Evolutionary conservation across 2,329 filamentous ascomycete genomes (phyloP).

Genomic region (Cylindrodendrum hubeiense): DNA sequence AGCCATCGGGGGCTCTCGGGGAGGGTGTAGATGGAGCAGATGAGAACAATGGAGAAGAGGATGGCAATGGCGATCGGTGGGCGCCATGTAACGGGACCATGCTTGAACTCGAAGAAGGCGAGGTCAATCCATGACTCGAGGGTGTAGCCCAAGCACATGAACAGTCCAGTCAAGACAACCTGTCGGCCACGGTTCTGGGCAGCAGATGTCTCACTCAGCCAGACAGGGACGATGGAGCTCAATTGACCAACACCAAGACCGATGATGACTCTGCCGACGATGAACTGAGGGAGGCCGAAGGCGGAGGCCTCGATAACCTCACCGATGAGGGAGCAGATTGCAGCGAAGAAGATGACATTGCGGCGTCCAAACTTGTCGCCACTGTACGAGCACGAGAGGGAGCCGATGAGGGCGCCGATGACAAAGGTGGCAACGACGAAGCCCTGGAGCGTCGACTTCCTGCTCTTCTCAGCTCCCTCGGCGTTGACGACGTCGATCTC

Average conservation of each 20-base stretch:
- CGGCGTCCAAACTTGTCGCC: slow-evolving; percentile 70
- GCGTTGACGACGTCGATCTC: slow-evolving; percentile 64
- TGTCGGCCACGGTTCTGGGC: slow-evolving; percentile 62
- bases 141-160: slow-evolving; percentile 55
- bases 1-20: slow-evolving; percentile 53
- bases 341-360: slow-evolving; percentile 66
- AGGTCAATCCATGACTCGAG: slow-evolving; percentile 59
- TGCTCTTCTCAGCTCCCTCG: slow-evolving; percentile 46
- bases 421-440: slow-evolving; percentile 62
- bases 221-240: slow-evolving; percentile 64
- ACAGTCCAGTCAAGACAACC: slow-evolving; percentile 63
- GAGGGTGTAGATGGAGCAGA: slow-evolving; percentile 48
- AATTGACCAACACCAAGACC: slow-evolving; percentile 66
- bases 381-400: slow-evolving; percentile 52
- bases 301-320: slow-evolving; percentile 66
- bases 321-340: slow-evolving; percentile 63
- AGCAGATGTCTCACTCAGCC: slow-evolving; percentile 64
- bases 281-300: slow-evolving; percentile 49
- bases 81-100: slow-evolving; percentile 46
- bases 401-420: slow-evolving; percentile 69
- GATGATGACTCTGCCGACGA: slow-evolving; percentile 61
- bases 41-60: slow-evolving; percentile 46
- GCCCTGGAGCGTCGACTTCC: slow-evolving; percentile 60
- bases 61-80: slow-evolving; percentile 52
- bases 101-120: slow-evolving; percentile 52